phyloP scores from a whole-genome alignment of 352 stramenopile genomes.

The Phytophthora litchii region DNA sequence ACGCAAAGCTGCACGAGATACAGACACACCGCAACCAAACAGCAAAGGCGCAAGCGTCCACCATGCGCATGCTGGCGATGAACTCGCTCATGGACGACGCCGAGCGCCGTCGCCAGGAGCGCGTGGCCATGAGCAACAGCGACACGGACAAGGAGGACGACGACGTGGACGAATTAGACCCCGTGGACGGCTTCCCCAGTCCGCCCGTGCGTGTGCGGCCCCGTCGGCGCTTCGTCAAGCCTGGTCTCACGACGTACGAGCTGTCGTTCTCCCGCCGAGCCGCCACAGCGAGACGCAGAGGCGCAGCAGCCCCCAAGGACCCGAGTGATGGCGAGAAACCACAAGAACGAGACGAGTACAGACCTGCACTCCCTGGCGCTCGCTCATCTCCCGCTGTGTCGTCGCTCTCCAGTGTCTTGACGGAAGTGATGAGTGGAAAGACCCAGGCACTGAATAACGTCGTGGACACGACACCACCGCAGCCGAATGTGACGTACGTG shows the following conservation, averaged over 20 bases:
- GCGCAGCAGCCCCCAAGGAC: background rate
- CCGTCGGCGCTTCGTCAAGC: conserved; percentile 57
- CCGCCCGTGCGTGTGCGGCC: conserved; percentile 26
- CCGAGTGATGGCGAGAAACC: background rate
- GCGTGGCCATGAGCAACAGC: conserved; percentile 6
- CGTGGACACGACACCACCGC: conserved; percentile 45
- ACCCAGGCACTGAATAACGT: conserved; percentile 48
- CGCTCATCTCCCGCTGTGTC: conserved; percentile 34
- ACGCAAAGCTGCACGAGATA: conserved; percentile 4
- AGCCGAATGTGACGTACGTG: conserved; percentile 42
- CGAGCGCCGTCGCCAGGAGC: conserved; percentile 18
- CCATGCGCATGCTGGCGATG: conserved; percentile 40
- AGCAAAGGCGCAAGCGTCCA: conserved; percentile 16
- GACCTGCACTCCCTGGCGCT: conserved; percentile 4
- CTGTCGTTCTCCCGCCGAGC: conserved; percentile 45
- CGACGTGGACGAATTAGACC: conserved; percentile 32
- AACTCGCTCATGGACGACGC: conserved; percentile 32
- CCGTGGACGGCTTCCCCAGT: conserved; percentile 29
- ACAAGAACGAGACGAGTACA: conserved; percentile 15
- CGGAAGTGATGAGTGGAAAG: conserved; percentile 52
- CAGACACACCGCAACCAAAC: conserved; percentile 16
- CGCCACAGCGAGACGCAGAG: background rate
- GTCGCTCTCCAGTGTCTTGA: conserved; percentile 56
- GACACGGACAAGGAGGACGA: conserved; percentile 18
- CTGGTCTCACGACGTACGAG: conserved; percentile 52